Percentiles rank a stretch among this genome's conserved stretches.
Evolutionary conservation across 345 rosid genomes (phyloP).

Genomic region (Eucalyptus urophylla): DNA sequence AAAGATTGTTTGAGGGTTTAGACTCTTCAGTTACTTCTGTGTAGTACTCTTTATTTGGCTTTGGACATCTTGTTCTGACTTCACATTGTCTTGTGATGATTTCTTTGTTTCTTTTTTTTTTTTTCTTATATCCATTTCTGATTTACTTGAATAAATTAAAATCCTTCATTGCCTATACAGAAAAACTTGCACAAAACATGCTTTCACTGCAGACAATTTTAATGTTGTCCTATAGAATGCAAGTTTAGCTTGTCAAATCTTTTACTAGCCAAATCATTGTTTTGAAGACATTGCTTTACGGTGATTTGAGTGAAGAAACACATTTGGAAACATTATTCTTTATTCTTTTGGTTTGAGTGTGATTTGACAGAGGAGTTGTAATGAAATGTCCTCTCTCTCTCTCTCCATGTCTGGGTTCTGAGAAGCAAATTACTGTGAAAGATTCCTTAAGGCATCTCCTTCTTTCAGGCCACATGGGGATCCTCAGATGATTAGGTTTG

Average conservation of each 20-base stretch:
- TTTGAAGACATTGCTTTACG: background rate
- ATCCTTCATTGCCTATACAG: background rate
- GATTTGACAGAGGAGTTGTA: background rate
- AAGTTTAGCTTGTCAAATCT: background rate
- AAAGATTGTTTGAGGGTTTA: background rate
- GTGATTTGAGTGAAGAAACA: background rate
- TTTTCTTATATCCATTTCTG: background rate
- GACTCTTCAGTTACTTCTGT: background rate
- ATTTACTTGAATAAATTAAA: background rate
- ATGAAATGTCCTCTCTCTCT: background rate
- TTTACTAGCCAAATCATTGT: background rate
- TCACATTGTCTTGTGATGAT: background rate
- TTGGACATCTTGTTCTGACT: background rate
- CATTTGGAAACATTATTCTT: background rate
- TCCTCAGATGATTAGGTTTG: constrained; percentile 93
- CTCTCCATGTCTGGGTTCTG: background rate
- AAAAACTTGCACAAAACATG: background rate
- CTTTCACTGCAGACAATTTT: background rate
- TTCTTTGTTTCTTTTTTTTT: background rate
- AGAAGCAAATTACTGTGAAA: background rate
- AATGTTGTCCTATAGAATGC: background rate
- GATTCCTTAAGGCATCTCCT: background rate
- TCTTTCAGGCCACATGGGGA: constrained; percentile 84
- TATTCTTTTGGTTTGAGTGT: background rate
- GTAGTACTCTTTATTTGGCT: background rate